These are phyloP conservation scores for Dactylellina cionopaga DNA, from an alignment of 2,329 filamentous ascomycete genomes.

Conservation along the genomic window DNA sequence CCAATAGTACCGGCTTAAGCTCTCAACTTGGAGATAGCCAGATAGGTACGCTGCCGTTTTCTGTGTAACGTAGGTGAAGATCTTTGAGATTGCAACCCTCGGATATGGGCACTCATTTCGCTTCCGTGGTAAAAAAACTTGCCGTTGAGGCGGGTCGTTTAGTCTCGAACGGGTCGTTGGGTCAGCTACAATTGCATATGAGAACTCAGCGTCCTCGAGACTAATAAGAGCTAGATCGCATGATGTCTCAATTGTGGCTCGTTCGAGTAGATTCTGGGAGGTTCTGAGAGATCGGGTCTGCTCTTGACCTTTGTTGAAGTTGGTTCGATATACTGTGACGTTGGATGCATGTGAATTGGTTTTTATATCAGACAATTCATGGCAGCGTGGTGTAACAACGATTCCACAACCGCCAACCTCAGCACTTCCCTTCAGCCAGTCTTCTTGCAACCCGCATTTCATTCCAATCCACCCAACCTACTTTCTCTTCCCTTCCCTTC, in stretches of 20 bases:
- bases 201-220: background rate
- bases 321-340: no score
- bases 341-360: background rate
- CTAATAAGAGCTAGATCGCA: background rate
- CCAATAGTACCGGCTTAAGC: slow-evolving; percentile 8
- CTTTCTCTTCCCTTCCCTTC: background rate
- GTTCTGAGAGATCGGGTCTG: no score
- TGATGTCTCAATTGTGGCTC: no score
- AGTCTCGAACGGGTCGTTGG: background rate
- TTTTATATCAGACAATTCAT: slow-evolving; percentile 8
- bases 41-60: slow-evolving; percentile 13
- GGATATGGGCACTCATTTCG: slow-evolving; percentile 1
- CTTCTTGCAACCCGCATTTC: no score
- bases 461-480: background rate
- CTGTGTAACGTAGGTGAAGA: slow-evolving; percentile 24
- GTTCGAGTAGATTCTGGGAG: no score
- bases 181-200: slow-evolving; percentile 17
- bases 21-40: slow-evolving; percentile 8
- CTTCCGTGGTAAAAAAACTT: no score
- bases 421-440: no score
- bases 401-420: no score
- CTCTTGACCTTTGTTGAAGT: no score
- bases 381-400: slow-evolving; percentile 12
- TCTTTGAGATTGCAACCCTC: background rate
- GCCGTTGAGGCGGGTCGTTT: no score